Evolutionary conservation across 495 filamentous ascomycete species (phyloP).

Genomic region (Hypoxylon perforatum): DNA sequence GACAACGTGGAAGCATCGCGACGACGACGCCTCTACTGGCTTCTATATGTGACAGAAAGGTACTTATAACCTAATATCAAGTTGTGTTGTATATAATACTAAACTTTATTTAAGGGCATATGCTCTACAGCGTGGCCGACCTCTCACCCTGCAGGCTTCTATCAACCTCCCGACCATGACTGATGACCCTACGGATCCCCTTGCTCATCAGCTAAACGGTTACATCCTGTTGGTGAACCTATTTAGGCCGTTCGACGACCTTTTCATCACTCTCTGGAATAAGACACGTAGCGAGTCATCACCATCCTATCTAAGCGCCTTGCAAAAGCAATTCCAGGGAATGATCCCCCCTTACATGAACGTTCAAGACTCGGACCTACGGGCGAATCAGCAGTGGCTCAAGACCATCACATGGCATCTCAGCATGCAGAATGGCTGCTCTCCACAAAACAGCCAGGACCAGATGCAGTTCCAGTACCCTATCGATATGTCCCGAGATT

Average conservation of each 20-base stretch:
- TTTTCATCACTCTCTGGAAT: slow-evolving; percentile 77
- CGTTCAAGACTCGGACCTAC: slow-evolving; percentile 74
- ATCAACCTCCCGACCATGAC: slow-evolving; percentile 74
- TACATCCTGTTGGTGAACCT: slow-evolving; percentile 75
- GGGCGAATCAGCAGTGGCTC: slow-evolving; percentile 84
- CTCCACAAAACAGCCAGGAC: slow-evolving; percentile 59
- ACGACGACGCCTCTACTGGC: slow-evolving; percentile 74
- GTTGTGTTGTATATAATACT: slow-evolving; percentile 6
- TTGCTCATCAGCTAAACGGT: slow-evolving; percentile 62
- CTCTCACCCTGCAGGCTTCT: slow-evolving; percentile 64
- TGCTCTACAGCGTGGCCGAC: slow-evolving; percentile 79
- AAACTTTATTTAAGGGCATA: slow-evolving; percentile 62
- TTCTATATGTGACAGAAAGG: slow-evolving; percentile 78
- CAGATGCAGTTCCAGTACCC: slow-evolving; percentile 76
- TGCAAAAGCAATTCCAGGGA: slow-evolving; percentile 75
- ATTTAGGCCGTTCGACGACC: slow-evolving; percentile 78
- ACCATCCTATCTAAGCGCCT: slow-evolving; percentile 64
- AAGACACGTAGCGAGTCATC: slow-evolving; percentile 70
- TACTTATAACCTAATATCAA: slow-evolving; percentile 38
- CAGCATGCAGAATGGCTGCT: slow-evolving; percentile 59
- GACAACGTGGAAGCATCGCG: slow-evolving; percentile 65
- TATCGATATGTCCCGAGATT: slow-evolving; percentile 74
- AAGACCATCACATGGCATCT: slow-evolving; percentile 84
- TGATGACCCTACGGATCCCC: slow-evolving; percentile 68
- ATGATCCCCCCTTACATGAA: slow-evolving; percentile 71